Base-by-base conservation (phyloP, 306 rosid species). In the Alnus glutinosa region DNA sequence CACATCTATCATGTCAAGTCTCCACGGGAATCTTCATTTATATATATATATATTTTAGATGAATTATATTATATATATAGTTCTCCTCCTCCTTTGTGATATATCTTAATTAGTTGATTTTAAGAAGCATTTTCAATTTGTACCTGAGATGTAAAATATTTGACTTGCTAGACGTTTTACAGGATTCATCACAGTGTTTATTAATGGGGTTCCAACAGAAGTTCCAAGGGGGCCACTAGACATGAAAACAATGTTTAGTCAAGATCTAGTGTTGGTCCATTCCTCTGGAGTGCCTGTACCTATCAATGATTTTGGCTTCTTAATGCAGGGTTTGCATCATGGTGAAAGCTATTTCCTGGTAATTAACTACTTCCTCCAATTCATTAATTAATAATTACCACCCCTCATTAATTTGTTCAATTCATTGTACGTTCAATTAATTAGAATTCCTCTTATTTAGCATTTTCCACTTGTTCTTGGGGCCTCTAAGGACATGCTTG, bases 331-430 rank as follows among this genome's bases (percentile, higher is more conserved):
- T 74, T 83, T 95, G 87, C 93, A 91, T 77, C 90, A 86, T 77
- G 98, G 97, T 54, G 98, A 93, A 85, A 91, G 89, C 89, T 95
- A 95, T 77, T 93, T 89, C 81, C 92, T 95, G 97, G 98, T 92
- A 80, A 58, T 4, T 32, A 50, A 30, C 46, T 7, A 42, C 8
- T 42, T 42, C 46, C 46, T 42, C 46, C 46, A 42, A 4, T 42
- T 42, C 46, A 39, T 39, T 39, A 5, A 42, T 6, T 7, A 42
- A 42, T 42, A 23, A 23, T 23, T 0, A 23, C 28, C 28, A 23
- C 28, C 28, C 28, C 28, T 23, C 28, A 23, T 23, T 23, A 23
- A 23, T 42, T 42, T 42, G 1, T 4, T 6, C 1, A 42, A 42
- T 42, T 42, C 46, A 3, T 39, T 3, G 0, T 39, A 4, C 5